phyloP scores from a whole-genome alignment of 495 filamentous ascomycete species.

The Pseudomonodictys pantanalensis region DNA sequence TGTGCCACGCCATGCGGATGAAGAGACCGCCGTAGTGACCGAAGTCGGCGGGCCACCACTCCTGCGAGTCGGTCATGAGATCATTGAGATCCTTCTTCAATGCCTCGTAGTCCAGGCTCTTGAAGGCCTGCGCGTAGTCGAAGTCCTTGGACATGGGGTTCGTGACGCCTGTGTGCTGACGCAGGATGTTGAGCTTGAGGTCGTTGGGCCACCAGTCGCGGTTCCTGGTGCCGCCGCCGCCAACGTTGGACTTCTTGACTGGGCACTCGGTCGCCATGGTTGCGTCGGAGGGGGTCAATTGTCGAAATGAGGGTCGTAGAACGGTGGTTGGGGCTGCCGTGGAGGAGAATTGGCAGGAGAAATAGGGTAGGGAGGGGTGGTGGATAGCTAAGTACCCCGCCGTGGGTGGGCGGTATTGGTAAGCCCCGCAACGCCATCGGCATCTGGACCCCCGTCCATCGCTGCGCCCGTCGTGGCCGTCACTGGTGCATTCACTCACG shows the following conservation, averaged over 20 bases:
- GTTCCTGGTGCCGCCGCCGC: slow-evolving; percentile 61
- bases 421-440: not conserved
- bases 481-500: too few relatives aligned
- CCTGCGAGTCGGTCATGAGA: slow-evolving; percentile 72
- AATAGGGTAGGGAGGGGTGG: not conserved
- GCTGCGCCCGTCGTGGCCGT: not conserved
- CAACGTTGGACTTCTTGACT: slow-evolving; percentile 49
- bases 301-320: not conserved
- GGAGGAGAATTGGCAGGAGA: not conserved
- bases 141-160: slow-evolving; percentile 61
- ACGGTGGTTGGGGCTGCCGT: not conserved
- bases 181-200: slow-evolving; percentile 65
- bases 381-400: not conserved
- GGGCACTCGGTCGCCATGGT: slow-evolving; percentile 47
- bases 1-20: slow-evolving; percentile 76
- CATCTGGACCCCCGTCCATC: not conserved
- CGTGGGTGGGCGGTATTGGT: not conserved
- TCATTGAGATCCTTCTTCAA: slow-evolving; percentile 66
- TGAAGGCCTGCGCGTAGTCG: slow-evolving; percentile 67
- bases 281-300: not conserved
- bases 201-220: slow-evolving; percentile 67
- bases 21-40: slow-evolving; percentile 76
- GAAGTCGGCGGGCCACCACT: slow-evolving; percentile 75
- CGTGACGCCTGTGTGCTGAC: slow-evolving; percentile 61
- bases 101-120: slow-evolving; percentile 64